Base-by-base conservation (phyloP, 768 basidiomycete genomes). In the Podaxis pistillaris region DNA sequence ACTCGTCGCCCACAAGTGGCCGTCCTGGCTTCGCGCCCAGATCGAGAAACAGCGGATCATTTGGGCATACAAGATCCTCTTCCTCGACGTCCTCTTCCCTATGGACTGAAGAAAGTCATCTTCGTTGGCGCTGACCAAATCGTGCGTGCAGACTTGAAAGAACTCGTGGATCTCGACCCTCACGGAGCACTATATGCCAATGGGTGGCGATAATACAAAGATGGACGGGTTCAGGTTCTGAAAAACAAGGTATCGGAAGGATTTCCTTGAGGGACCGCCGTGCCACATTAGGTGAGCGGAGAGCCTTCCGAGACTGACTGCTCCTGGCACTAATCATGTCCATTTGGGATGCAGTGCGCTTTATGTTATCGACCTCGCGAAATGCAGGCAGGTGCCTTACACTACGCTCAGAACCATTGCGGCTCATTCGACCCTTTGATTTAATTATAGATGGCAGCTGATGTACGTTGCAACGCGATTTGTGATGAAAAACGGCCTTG, bases 211-310 rank as follows among this genome's bases (percentile, higher is more conserved):
- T 68, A 92, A 96, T 65, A 74, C 78, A 24, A 96, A 96, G 36
- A 97, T 98, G 90, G 97, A 98, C 72, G 95, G 96, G 0, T 99
- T 95, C 80, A 81, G 97, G 28, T 99, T 99, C 79, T 99, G 97
- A 96, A 98, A 98, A 77, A 91, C 88, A 0, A 96, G 95, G 0
- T 96, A 95, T 69, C 95, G 96, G 97, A 87, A 84, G 66, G 90
- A 98, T 22, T 93, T 92, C 69, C 77, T 98, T 57, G 77, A 82
- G 51, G 96, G 92, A 0, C 78, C 79, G 60, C 91, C 94, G 12
- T 98, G 98, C 76, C 97, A 98, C 70, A 99, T 99, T 74, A 95
- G 93, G 93, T 93, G 65, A 26, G 83, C 56, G 6, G n/a, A 46
- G 26, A 37, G 49, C 19, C 63, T 40, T 17, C 15, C n/a, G 41